Evolutionary conservation across 768 basidiomycete species (phyloP).

Genomic region (Rhizopogon roseolus): DNA sequence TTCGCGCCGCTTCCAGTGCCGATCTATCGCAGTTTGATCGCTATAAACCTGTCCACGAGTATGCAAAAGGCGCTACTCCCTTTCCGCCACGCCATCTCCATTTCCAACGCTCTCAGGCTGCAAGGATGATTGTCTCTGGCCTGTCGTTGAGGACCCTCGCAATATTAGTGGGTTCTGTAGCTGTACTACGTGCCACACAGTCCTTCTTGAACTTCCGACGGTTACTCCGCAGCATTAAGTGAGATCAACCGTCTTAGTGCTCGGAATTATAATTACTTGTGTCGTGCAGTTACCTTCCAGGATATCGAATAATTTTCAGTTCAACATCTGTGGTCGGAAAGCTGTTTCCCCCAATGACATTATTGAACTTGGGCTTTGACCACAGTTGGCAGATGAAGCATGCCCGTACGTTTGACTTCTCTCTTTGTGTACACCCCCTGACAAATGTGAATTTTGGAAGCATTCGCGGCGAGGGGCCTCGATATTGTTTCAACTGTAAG

Average conservation of each 20-base stretch:
- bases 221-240: constrained; percentile 1
- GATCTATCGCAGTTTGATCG: not conserved
- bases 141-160: not conserved
- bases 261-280: not conserved
- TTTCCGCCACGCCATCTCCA: not conserved
- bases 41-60: not conserved
- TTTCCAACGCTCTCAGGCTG: not conserved
- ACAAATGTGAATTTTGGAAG: constrained; percentile 13
- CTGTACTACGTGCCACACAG: not conserved
- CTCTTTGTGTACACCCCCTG: too few relatives aligned
- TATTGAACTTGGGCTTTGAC: constrained; percentile 1
- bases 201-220: constrained; percentile 4
- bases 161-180: constrained; percentile 1
- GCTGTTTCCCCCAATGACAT: not conserved
- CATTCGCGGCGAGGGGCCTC: constrained; percentile 28
- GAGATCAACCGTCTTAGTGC: not conserved
- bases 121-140: constrained; percentile 1
- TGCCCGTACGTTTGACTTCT: not conserved
- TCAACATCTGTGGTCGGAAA: not conserved
- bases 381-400: constrained; percentile 3
- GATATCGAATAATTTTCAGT: constrained; percentile 1
- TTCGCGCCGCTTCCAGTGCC: too few relatives aligned
- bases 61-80: not conserved
- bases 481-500: constrained; percentile 32
- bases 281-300: constrained; percentile 1